Evolutionary conservation across 2,329 filamentous ascomycete species (phyloP).

Genomic region (Exophiala spinifera): DNA sequence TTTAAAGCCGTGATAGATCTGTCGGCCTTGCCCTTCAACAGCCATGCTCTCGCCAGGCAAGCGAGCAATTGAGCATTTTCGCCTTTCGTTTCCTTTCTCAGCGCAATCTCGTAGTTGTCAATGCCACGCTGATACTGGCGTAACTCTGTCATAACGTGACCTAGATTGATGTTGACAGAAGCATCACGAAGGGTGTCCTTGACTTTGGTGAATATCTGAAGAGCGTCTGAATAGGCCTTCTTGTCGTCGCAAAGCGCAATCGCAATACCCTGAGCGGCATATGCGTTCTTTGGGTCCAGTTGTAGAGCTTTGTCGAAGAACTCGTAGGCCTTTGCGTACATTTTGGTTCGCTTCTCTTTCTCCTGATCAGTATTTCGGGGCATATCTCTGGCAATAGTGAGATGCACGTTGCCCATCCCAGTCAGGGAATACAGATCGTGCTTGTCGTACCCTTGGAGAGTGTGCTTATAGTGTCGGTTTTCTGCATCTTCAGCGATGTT

Average conservation of each 20-base stretch:
- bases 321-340: constrained; percentile 88
- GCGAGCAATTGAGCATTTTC: constrained; percentile 70
- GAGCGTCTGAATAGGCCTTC: constrained; percentile 77
- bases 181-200: constrained; percentile 85
- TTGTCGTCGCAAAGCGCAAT: constrained; percentile 93
- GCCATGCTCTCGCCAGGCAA: constrained; percentile 83
- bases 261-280: constrained; percentile 91
- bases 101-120: constrained; percentile 84
- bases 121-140: constrained; percentile 89
- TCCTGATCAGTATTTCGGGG: constrained; percentile 83
- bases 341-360: constrained; percentile 82
- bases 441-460: constrained; percentile 89
- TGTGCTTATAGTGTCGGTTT: constrained; percentile 93
- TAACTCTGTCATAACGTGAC: constrained; percentile 86
- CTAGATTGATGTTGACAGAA: constrained; percentile 87
- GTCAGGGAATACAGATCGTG: constrained; percentile 96
- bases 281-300: constrained; percentile 91
- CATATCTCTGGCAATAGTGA: constrained; percentile 89
- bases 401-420: constrained; percentile 94
- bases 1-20: constrained; percentile 61
- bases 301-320: constrained; percentile 98
- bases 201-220: constrained; percentile 86
- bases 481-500: constrained; percentile 88
- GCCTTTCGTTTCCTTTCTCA: constrained; percentile 61
- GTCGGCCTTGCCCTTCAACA: constrained; percentile 72